A percentile compares a stretch with the other conserved stretches of the same genome.
phyloP scores from a whole-genome alignment of 192 early-diverging fungal species.

The Chytriomyces hyalinus region DNA sequence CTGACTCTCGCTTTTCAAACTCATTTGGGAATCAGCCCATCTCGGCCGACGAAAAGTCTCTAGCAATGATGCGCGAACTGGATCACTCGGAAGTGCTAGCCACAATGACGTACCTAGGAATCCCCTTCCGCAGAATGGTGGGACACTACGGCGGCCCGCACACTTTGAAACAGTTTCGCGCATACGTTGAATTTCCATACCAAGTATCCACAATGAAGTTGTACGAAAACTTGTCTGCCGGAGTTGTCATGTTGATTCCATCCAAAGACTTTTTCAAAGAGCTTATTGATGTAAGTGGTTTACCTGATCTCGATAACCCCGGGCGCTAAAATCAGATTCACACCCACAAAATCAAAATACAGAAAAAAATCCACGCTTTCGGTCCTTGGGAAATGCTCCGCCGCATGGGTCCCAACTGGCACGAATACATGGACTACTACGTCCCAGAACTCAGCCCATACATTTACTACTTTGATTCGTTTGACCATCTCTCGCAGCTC shows the following conservation, averaged over 20 bases:
- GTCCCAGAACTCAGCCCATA: slow-evolving; percentile 22
- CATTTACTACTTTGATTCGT: slow-evolving; percentile 35
- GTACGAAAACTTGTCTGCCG: slow-evolving; percentile 13
- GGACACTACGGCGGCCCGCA: slow-evolving; percentile 11
- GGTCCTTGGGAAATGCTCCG: slow-evolving; percentile 37
- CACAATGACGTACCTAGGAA: neutral
- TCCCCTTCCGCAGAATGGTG: neutral
- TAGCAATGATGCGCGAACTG: neutral
- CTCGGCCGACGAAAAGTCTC: neutral
- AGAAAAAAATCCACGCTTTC: slow-evolving; percentile 34
- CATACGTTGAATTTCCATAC: slow-evolving; percentile 14
- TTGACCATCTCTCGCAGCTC: slow-evolving; percentile 16
- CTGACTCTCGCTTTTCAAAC: neutral
- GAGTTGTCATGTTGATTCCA: neutral
- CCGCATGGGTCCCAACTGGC: slow-evolving; percentile 32
- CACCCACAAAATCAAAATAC: neutral
- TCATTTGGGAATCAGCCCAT: neutral
- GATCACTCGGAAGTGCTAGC: neutral
- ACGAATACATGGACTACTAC: slow-evolving; percentile 35
- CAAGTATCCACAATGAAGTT: slow-evolving; percentile 22
- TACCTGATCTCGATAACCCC: neutral
- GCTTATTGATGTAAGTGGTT: neutral
- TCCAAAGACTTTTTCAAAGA: slow-evolving; percentile 1
- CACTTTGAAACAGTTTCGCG: neutral
- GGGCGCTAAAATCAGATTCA: too few relatives aligned